Conservation (phyloP, 129 eudicot species). For the Lactuca sativa region DNA sequence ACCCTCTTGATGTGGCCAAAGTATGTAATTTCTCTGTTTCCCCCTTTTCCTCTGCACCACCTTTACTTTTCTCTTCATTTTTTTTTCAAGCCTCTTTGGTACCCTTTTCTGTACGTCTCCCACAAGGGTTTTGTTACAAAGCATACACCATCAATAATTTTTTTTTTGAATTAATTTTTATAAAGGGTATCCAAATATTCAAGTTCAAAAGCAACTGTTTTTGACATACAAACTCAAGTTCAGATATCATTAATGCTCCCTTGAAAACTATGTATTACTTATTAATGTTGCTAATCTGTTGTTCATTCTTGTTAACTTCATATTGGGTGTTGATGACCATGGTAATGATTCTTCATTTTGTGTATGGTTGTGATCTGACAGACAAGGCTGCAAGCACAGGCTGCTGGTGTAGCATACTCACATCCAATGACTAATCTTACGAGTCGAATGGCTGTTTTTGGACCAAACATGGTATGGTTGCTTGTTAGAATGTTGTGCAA, state of each 20-base stretch:
- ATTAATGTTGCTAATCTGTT: neutral
- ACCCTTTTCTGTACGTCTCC: neutral
- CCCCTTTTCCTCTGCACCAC: neutral
- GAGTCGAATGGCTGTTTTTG: conserved; percentile 83
- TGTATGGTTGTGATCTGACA: conserved; percentile 32
- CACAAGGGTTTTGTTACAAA: neutral
- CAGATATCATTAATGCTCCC: neutral
- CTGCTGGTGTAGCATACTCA: conserved; percentile 86
- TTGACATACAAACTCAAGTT: neutral
- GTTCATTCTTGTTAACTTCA: neutral
- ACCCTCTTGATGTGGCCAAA: conserved; percentile 97
- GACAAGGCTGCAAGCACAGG: conserved; percentile 99
- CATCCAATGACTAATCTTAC: conserved; percentile 85
- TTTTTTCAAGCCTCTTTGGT: neutral
- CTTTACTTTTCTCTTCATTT: neutral
- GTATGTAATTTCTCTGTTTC: conserved; percentile 25
- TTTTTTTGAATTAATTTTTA: neutral
- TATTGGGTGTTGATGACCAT: neutral
- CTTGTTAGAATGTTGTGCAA: neutral
- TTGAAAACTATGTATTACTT: neutral
- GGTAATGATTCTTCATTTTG: neutral
- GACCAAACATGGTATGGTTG: conserved; percentile 80
- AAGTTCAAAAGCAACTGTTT: neutral
- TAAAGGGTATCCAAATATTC: neutral
- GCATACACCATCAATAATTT: neutral